Percentiles rank a stretch among this genome's conserved stretches.
Evolutionary conservation across 176 grass and related monocot species (phyloP).

Genomic region (Areca catechu): DNA sequence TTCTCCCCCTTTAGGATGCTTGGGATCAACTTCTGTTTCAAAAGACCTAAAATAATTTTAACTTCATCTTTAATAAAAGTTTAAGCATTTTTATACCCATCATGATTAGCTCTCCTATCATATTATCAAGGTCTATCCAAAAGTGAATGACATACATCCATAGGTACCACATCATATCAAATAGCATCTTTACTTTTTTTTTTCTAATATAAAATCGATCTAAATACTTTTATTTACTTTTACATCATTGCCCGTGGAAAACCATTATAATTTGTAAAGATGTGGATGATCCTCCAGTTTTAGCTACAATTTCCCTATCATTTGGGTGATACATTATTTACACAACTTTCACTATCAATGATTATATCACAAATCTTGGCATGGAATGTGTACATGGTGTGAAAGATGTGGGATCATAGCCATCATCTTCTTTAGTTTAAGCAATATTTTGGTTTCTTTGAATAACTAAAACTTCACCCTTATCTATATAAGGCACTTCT

Average conservation of each 20-base stretch:
- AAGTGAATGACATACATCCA: background rate
- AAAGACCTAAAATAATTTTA: background rate
- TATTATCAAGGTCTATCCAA: background rate
- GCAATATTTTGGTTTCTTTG: too few species aligned
- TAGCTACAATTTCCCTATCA: background rate
- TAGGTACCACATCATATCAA: background rate
- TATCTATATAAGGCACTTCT: too few species aligned
- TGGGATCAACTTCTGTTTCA: background rate
- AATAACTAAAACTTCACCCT: too few species aligned
- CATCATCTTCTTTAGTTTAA: too few species aligned
- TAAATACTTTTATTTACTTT: background rate
- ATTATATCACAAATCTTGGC: background rate
- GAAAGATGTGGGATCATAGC: background rate
- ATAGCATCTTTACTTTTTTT: background rate
- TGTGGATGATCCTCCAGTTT: background rate
- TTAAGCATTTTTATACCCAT: conserved; percentile 17
- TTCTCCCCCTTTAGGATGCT: background rate
- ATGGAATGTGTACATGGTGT: background rate
- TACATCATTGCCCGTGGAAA: background rate
- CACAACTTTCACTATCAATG: background rate
- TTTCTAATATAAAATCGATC: background rate
- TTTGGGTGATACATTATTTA: background rate
- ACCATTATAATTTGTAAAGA: background rate
- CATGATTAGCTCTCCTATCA: background rate
- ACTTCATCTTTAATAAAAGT: conserved; percentile 7